Evolutionary conservation across 2,329 filamentous ascomycete genomes (phyloP), one percentile per base, ranked within the genome.

Genomic region (Penicillium sclerotiorum): DNA sequence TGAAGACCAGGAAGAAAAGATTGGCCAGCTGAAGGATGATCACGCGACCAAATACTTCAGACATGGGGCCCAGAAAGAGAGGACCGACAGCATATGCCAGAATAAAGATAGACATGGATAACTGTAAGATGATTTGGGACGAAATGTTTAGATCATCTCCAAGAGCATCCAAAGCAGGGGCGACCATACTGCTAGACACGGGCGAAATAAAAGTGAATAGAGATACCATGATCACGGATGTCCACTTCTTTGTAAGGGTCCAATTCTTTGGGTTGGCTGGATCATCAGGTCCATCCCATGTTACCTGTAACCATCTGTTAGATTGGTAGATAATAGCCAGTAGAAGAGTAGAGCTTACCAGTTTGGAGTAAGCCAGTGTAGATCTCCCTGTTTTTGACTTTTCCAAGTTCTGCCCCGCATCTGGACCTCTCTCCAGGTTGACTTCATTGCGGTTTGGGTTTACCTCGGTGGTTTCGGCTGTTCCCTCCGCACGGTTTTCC

Each of bases 191-290:
- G 4, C 81, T 84, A 2, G 83, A 82, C 21, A 87, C 81, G 0
- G 85, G 83, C 2, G 82, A 83, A 51, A 86, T 80, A 56, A 86
- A 77, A 2, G 82, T 84, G 62, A 84, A 84, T 42, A 73, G 70
- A 0, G 82, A 78, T 23, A 85, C 72, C 46, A 82, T 73, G 32
- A 82, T 69, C 2, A 80, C 78, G 17, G 77, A 77, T 1, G 70
- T 68, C 84, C 83, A 86, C 65, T 85, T 86, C 62, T 75, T 79
- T 25, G 65, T 69, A 23, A 68, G 69, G 0, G 73, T 52, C 83
- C 84, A 87, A 65, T 84, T 83, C 48, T 73, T 71, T 1, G 75
- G 74, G 42, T 78, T 76, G 5, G 67, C 65, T 0, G 72, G 71
- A 47, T 78, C 75, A 44, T 83, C 73, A 4, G 80, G 77, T 0